phyloP scores from a whole-genome alignment of 768 basidiomycete genomes.

The Peribolospora kevripleyi region DNA sequence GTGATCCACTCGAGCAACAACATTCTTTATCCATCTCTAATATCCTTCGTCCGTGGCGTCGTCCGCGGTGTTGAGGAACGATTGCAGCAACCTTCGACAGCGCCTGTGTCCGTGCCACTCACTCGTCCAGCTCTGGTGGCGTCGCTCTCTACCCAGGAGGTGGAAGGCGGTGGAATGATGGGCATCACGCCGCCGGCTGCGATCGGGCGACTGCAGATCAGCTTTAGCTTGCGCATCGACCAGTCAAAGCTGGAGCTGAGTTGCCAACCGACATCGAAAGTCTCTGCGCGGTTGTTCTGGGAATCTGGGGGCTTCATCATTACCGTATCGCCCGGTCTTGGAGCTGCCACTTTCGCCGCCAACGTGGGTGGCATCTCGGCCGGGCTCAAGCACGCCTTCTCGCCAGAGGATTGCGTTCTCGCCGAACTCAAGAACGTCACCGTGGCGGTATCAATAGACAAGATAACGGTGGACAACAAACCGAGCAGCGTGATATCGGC shows the following conservation, averaged over 20 bases:
- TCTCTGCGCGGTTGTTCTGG: conserved; percentile 72
- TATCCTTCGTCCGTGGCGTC: conserved; percentile 64
- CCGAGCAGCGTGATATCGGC: conserved; percentile 31
- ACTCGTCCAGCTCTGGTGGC: neutral
- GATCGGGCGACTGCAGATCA: conserved; percentile 36
- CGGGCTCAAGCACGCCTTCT: conserved; percentile 41
- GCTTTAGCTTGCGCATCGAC: conserved; percentile 74
- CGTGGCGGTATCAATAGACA: conserved; percentile 48
- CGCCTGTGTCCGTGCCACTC: conserved; percentile 7
- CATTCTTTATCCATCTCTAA: conserved; percentile 47
- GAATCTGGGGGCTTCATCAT: conserved; percentile 78
- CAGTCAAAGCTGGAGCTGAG: conserved; percentile 63
- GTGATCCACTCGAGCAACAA: conserved; percentile 80
- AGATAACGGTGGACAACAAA: conserved; percentile 21
- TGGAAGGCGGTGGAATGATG: neutral
- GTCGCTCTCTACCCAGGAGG: neutral
- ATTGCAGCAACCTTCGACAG: conserved; percentile 27
- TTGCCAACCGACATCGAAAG: conserved; percentile 76
- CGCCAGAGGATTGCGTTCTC: conserved; percentile 28
- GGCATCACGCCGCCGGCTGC: conserved; percentile 15
- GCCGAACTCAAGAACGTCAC: conserved; percentile 45
- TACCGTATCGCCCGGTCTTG: conserved; percentile 46
- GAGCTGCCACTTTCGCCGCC: conserved; percentile 48
- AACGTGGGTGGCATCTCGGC: conserved; percentile 57
- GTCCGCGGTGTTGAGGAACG: conserved; percentile 44